Conservation (phyloP, 345 rosid species). For the Aquilaria malaccensis region DNA sequence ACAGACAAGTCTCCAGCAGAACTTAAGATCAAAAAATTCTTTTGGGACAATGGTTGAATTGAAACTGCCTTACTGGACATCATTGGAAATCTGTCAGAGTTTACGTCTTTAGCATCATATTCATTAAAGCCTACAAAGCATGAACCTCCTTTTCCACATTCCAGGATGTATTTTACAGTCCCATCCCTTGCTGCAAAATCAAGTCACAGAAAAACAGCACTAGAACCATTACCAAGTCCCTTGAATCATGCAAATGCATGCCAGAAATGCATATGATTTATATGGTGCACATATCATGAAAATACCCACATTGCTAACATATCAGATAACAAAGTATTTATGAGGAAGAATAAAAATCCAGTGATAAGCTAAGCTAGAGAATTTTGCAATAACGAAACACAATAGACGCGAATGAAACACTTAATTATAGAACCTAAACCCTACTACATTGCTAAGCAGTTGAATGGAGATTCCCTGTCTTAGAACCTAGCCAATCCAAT, state of each 20-base stretch:
- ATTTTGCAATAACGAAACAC: too few species aligned
- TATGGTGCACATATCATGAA: too few species aligned
- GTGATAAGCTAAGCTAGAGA: too few species aligned
- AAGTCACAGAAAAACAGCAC: slow-evolving; percentile 5
- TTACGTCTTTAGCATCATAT: slow-evolving; percentile 20
- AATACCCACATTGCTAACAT: too few species aligned
- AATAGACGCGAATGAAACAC: neutral
- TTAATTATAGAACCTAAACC: slow-evolving; percentile 12
- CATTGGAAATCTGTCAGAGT: slow-evolving; percentile 19
- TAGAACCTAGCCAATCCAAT: too few species aligned
- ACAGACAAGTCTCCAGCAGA: slow-evolving; percentile 51
- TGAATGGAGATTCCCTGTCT: too few species aligned
- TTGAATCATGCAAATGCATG: too few species aligned
- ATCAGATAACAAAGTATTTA: too few species aligned
- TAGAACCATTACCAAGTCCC: too few species aligned
- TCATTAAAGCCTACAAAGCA: slow-evolving; percentile 42
- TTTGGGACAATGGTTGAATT: slow-evolving; percentile 48
- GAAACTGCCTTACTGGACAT: slow-evolving; percentile 41
- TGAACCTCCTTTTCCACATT: slow-evolving; percentile 30
- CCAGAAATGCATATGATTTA: too few species aligned
- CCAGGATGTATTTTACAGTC: slow-evolving; percentile 40
- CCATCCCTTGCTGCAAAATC: slow-evolving; percentile 49
- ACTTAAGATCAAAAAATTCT: slow-evolving; percentile 54
- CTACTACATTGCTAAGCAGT: too few species aligned
- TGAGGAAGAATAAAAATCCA: too few species aligned